Evolutionary conservation across 179 eudicot species (phyloP).

Genomic region (Camellia oleifera): DNA sequence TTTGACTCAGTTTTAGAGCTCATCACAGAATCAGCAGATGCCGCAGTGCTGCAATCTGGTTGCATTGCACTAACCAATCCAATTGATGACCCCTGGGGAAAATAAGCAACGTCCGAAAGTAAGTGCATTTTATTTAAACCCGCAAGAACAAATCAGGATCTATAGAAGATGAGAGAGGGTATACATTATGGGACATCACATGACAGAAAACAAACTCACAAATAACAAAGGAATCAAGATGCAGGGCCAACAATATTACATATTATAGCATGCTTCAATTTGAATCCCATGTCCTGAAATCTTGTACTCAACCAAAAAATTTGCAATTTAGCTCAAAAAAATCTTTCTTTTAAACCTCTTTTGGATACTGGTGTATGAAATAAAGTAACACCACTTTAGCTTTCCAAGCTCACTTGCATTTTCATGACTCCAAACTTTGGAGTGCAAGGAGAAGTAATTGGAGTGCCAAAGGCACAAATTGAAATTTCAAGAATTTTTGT

Average conservation of each 20-base stretch:
- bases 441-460: slow-evolving; percentile 7
- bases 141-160: neutral
- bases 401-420: slow-evolving; percentile 10
- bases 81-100: slow-evolving; percentile 53
- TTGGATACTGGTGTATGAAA: neutral
- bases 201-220: no score
- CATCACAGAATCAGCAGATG: slow-evolving; percentile 78
- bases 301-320: neutral
- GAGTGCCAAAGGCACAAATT: neutral
- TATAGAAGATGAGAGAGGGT: neutral
- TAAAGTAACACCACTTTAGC: slow-evolving; percentile 4
- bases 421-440: neutral
- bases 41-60: slow-evolving; percentile 77
- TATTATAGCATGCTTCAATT: neutral
- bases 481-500: slow-evolving; percentile 7
- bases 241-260: slow-evolving; percentile 7
- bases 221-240: neutral
- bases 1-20: slow-evolving; percentile 89
- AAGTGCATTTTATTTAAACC: neutral
- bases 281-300: neutral
- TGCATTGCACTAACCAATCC: slow-evolving; percentile 41
- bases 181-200: neutral
- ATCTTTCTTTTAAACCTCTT: neutral
- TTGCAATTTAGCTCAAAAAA: neutral
- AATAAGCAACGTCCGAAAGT: neutral